phyloP scores from a whole-genome alignment of 805 yeast genomes.

The Zygosaccharomyces siamensis region DNA sequence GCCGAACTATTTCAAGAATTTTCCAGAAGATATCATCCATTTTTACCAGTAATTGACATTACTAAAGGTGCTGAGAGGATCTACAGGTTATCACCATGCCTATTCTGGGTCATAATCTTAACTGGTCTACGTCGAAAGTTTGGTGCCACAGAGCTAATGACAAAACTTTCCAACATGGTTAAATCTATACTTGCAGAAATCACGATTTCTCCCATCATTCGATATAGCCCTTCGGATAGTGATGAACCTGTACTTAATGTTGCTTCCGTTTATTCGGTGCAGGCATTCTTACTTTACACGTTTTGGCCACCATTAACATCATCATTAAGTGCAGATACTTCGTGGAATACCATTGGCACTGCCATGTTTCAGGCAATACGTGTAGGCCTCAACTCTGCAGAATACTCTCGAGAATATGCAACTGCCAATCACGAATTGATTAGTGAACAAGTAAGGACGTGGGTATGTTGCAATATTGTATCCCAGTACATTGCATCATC shows the following conservation, averaged over 20 bases:
- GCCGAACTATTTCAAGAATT: slow-evolving; percentile 62
- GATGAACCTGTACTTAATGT: slow-evolving; percentile 83
- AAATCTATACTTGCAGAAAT: slow-evolving; percentile 80
- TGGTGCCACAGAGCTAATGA: slow-evolving; percentile 42
- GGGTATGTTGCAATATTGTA: slow-evolving; percentile 90
- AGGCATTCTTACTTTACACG: slow-evolving; percentile 81
- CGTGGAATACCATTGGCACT: slow-evolving; percentile 92
- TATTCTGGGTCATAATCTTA: slow-evolving; percentile 91
- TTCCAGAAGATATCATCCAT: slow-evolving; percentile 73
- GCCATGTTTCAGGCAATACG: slow-evolving; percentile 91
- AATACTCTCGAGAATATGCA: slow-evolving; percentile 51
- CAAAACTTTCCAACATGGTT: slow-evolving; percentile 60
- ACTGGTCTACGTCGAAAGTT: slow-evolving; percentile 68
- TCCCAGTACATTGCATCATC: slow-evolving; percentile 88
- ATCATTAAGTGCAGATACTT: slow-evolving; percentile 88
- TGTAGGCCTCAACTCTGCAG: slow-evolving; percentile 85
- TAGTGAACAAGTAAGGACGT: slow-evolving; percentile 78
- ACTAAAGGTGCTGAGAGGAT: slow-evolving; percentile 75
- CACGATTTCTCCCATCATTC: slow-evolving; percentile 82
- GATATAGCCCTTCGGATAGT: slow-evolving; percentile 71
- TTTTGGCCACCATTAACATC: slow-evolving; percentile 97
- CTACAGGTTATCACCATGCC: slow-evolving; percentile 74
- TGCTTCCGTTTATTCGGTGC: slow-evolving; percentile 89
- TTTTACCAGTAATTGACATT: slow-evolving; percentile 83
- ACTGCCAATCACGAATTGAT: slow-evolving; percentile 40